phyloP scores from a whole-genome alignment of 768 basidiomycete genomes.

The Tylopilus sp. region DNA sequence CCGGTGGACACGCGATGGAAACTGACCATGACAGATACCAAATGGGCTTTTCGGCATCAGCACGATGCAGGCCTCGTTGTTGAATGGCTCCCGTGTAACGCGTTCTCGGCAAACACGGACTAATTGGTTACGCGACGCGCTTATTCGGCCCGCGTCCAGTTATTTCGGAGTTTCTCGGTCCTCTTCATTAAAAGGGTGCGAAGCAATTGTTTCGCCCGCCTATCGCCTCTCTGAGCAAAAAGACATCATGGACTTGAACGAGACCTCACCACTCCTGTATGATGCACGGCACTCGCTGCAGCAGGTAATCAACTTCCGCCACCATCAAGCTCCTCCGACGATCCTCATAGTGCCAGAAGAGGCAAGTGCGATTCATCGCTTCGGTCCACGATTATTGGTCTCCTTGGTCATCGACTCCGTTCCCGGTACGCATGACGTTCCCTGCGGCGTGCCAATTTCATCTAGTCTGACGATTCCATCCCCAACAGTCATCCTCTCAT shows the following conservation, averaged over 20 bases:
- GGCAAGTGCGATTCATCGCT: constrained; percentile 23
- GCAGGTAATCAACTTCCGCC: constrained; percentile 2
- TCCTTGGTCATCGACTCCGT: constrained; percentile 55
- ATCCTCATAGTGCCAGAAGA: constrained; percentile 22
- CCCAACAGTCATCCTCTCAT: constrained; percentile 60
- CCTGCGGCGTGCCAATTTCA: neutral
- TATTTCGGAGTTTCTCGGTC: no score
- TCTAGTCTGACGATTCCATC: neutral
- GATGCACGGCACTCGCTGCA: constrained; percentile 3
- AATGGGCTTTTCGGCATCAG: constrained; percentile 13
- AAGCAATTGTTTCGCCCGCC: neutral
- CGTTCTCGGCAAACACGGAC: neutral
- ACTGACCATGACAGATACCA: neutral
- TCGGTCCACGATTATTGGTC: constrained; percentile 36
- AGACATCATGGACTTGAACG: constrained; percentile 19
- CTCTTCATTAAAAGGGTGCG: constrained; percentile 12
- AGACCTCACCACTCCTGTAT: constrained; percentile 33
- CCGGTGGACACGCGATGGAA: constrained; percentile 3
- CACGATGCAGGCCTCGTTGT: constrained; percentile 30
- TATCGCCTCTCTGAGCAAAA: constrained; percentile 13
- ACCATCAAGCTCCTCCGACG: constrained; percentile 8
- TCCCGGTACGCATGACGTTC: constrained; percentile 42
- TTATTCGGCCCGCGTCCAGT: no score
- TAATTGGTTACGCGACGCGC: no score
- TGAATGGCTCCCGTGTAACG: neutral